Base-by-base conservation (phyloP, 2,329 filamentous ascomycete genomes). In the Colletotrichum paranaense region DNA sequence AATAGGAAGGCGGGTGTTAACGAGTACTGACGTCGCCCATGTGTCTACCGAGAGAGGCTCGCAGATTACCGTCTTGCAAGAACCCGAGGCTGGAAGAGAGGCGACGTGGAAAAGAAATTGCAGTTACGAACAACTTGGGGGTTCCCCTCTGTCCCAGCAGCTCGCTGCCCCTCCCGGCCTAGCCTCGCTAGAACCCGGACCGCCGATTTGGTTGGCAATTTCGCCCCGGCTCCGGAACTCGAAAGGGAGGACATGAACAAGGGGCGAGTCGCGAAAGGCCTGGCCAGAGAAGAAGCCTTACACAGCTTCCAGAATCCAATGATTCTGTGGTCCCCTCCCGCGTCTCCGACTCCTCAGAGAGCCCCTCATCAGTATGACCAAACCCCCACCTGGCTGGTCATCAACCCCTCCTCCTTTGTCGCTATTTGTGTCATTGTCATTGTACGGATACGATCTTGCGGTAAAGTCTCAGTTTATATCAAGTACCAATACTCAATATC, bases 111-210 rank as follows among this genome's bases (percentile, higher is more conserved):
- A 67, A 65, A 70, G 68, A 70, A 38, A 71, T 63, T 72, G 24
- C 68, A 72, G 57, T 67, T 49, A 57, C 64, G 57, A 62, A 52
- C 49, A 52, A 35, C 57, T 42, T 62, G 64, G 56, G 9, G 32
- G 9, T 9, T 22, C n/a, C 49, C 26, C 46, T 46, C 46, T 30
- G 63, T 57, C 28, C 42, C 16, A 46, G 42, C 42, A 46, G 26
- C 57, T 68, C 64, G 57, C 64, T 71, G 32, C 55, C 62, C 56
- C 35, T 67, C 63, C 42, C 24, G 52, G 64, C 35, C 68, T 72
- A 57, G 64, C 52, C 57, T 63, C 26, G 58, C 49, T 58, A 72
- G 57, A 72, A 62, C 65, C 69, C 52, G 64, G 69, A 63, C 69
- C 64, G 38, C 52, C 57, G 49, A 55, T 72, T 57, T 26, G 65